Evolutionary conservation across 192 early-diverging fungal species (phyloP), one percentile per base, ranked within the genome.

Genomic region (Chytriomyces hyalinus): DNA sequence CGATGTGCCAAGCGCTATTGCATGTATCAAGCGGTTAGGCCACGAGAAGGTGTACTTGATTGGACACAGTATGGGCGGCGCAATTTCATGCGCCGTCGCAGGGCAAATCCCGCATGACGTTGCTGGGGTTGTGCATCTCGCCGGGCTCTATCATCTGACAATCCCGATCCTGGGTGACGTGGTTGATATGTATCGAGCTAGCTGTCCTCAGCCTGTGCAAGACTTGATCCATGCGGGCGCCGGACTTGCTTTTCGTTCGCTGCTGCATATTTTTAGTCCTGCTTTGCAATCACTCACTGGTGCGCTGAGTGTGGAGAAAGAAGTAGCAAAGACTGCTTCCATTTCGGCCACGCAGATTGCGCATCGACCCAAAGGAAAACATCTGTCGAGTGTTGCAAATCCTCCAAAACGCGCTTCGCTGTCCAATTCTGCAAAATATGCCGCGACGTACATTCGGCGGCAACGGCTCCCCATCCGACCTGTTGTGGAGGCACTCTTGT

Each of bases 51-150:
- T 86, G 6, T 86, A 82, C 61, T 71, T 86, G 13, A 81, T 86
- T 43, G 85, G 85, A 0, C 85, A 86, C 64, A 76, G 77, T 50
- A 84, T 86, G 82, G 85, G 85, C n/a, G 85, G 81, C 43, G 85
- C 85, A 24, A 70, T 86, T 17, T 84, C 81, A 4, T 86, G 82
- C 59, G 85, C 85, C 6, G 81, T 82, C 5, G 83, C 85, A 26
- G 85, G 85, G 17, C 45, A 71, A 9, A 62, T 69, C 36, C 85
- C 82, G 9, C 67, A 84, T 64, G 82, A 84, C 49, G 78, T 86
- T 43, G 85, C 85, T 57, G 85, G 85, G 4, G 80, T 86, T 6
- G 76, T 86, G 28, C 85, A 86, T 75, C 77, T 86, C 1, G 85
- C 85, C 5, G 85, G 85, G 6, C 60, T 86, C 6, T 86, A 86